Base-by-base conservation (phyloP, 106 monocot genomes). In the Cymbidium sinense region DNA sequence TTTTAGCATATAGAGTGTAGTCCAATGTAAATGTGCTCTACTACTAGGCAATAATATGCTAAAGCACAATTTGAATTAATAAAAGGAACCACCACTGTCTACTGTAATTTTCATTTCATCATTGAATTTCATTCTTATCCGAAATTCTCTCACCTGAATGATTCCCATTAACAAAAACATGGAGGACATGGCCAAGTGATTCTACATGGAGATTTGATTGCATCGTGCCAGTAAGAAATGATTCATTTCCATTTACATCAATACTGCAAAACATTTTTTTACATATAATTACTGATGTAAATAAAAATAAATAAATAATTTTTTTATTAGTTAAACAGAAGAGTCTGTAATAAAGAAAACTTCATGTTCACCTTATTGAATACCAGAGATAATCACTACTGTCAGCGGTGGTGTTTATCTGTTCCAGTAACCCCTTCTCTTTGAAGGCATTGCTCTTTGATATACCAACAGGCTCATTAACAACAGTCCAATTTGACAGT, bases 361-460 rank as follows among this genome's bases (percentile, higher is more conserved):
- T 34, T 34, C 1, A 8, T 75, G n/a, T 58, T 11, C 70, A 99
- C 99, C 95, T 95, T 83, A 77, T 85, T 77, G 92, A 93, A 85
- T 99, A 99, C 99, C 99, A 99, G 4, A 99, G 85, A 79, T 95
- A 99, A 85, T 99, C 99, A 82, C 90, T 99, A 41, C 71, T 86
- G 86, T 99, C 99, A 50, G 84, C 86, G 39, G 99, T 99, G 50
- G 95, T 95, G 77, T 86, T 99, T 83, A 99, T 99, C 81, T 99
- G 99, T 79, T 99, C 99, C 70, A 88, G 78, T 79, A 99, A 83
- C 28, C 92, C 93, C 34, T 64, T 39, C 78, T 77, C 83, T 33
- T 84, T 80, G 70, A 93, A 91, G 11, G 87, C 82, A 78, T 76
- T 78, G 34, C 70, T 82, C 73, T 91, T 89, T 61, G 92, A 89